Evolutionary conservation across 163 green algal species (phyloP).

Genomic region (Chlorella variabilis): DNA sequence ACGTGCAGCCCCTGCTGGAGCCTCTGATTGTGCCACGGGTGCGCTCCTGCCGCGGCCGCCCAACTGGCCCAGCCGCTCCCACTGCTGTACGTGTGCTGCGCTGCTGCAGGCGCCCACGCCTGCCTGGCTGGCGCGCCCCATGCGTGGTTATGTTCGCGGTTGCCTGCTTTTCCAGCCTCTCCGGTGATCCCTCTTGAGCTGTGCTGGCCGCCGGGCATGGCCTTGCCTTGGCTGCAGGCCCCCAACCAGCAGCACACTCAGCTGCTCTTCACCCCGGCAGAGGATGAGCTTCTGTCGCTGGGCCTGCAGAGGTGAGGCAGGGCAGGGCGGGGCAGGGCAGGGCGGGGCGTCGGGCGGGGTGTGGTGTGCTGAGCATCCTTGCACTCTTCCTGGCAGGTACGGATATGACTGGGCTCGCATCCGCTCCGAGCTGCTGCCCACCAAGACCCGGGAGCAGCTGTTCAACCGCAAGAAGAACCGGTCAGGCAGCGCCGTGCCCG

Average conservation of each 20-base stretch:
- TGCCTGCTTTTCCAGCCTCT: too few species aligned
- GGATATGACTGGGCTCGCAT: slow-evolving; percentile 44
- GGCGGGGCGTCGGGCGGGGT: neutral
- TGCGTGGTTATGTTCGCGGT: too few species aligned
- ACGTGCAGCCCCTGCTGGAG: slow-evolving; percentile 23
- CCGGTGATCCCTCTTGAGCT: too few species aligned
- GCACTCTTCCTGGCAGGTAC: slow-evolving; percentile 4
- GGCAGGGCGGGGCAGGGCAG: too few species aligned
- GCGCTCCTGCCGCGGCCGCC: neutral
- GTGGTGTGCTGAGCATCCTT: too few species aligned
- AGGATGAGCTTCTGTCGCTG: slow-evolving; percentile 53
- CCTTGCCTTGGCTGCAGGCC: too few species aligned
- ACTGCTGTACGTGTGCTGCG: neutral
- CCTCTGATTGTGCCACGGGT: slow-evolving; percentile 12
- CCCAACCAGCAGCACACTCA: slow-evolving; percentile 25
- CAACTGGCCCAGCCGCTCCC: neutral
- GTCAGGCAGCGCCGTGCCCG: slow-evolving; percentile 2
- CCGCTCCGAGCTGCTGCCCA: slow-evolving; percentile 36
- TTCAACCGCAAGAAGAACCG: slow-evolving; percentile 53
- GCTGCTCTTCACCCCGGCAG: slow-evolving; percentile 43
- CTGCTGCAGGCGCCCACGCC: too few species aligned
- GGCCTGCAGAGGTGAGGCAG: slow-evolving; percentile 40
- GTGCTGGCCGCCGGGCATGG: too few species aligned
- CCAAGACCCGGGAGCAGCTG: slow-evolving; percentile 29
- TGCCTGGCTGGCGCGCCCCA: neutral